phyloP scores from a whole-genome alignment of 2,329 filamentous ascomycete species.

The Podosphaera fusca region DNA sequence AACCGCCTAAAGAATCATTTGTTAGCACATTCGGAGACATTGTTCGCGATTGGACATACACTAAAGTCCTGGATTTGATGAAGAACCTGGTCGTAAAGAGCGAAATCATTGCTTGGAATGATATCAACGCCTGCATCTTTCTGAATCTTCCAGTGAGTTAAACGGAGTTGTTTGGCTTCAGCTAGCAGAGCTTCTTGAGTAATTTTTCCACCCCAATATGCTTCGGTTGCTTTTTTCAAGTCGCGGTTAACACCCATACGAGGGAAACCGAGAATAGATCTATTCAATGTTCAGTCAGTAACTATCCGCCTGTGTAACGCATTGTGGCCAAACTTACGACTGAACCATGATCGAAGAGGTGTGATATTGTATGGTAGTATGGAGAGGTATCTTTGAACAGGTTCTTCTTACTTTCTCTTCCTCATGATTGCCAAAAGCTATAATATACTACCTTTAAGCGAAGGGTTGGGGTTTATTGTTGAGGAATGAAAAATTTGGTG shows the following conservation, averaged over 20 bases:
- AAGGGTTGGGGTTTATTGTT: neutral
- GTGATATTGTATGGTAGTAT: constrained; percentile 1
- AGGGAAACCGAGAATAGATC: constrained; percentile 82
- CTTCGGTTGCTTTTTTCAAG: constrained; percentile 99
- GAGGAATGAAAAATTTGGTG: neutral
- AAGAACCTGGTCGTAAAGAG: constrained; percentile 93
- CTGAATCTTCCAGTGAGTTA: constrained; percentile 98
- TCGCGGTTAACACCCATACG: constrained; percentile 97
- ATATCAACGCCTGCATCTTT: constrained; percentile 92
- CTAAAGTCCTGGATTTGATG: constrained; percentile 97
- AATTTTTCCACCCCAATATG: constrained; percentile 91
- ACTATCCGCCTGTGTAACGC: constrained; percentile 2
- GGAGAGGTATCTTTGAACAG: constrained; percentile 4
- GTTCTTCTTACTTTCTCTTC: neutral
- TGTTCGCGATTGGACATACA: constrained; percentile 28
- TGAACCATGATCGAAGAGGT: constrained; percentile 29
- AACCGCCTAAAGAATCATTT: constrained; percentile 34
- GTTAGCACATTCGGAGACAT: constrained; percentile 1
- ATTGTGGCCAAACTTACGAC: constrained; percentile 23
- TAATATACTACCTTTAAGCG: neutral
- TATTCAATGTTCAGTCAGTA: constrained; percentile 6
- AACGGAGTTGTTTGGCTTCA: constrained; percentile 90
- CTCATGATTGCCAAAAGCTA: neutral
- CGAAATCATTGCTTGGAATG: constrained; percentile 99
- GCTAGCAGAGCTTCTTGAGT: constrained; percentile 72